A percentile compares a stretch with the other conserved stretches of the same genome.
phyloP scores from a whole-genome alignment of 495 filamentous ascomycete species.

The Hapsidospora chrysogenum region DNA sequence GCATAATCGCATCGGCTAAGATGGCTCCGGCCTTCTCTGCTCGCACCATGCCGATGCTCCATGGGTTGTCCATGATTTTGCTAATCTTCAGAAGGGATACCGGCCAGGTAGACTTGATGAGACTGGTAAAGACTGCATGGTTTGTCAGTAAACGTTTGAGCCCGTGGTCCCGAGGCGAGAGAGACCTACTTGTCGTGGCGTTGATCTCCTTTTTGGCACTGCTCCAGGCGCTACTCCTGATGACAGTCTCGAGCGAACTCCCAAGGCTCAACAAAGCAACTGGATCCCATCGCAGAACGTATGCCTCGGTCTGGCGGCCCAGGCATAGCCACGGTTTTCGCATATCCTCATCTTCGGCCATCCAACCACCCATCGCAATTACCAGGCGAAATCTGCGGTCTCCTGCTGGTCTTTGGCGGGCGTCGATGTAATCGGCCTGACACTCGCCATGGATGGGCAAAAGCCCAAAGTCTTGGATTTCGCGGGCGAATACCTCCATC shows the following conservation, averaged over 20 bases:
- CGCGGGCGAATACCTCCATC: constrained; percentile 75
- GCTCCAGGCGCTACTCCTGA: constrained; percentile 62
- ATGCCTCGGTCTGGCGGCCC: constrained; percentile 53
- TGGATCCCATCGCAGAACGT: constrained; percentile 72
- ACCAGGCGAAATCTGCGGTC: constrained; percentile 59
- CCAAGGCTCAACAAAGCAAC: constrained; percentile 65
- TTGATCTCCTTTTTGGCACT: constrained; percentile 63
- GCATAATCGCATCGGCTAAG: constrained; percentile 77
- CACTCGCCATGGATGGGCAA: constrained; percentile 44
- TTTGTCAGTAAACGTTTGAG: constrained; percentile 30
- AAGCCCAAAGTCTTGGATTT: constrained; percentile 82
- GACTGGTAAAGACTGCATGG: constrained; percentile 44
- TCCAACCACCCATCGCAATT: constrained; percentile 71
- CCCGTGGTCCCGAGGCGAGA: too few relatives aligned
- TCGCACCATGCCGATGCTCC: constrained; percentile 62
- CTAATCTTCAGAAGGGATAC: constrained; percentile 61
- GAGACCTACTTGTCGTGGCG: constrained; percentile 21
- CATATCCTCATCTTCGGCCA: constrained; percentile 53
- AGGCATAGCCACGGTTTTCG: constrained; percentile 61
- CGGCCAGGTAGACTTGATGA: constrained; percentile 62
- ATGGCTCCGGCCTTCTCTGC: constrained; percentile 77
- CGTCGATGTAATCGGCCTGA: constrained; percentile 16
- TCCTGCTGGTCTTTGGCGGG: constrained; percentile 20
- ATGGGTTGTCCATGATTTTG: constrained; percentile 77
- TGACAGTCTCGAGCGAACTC: constrained; percentile 50